A percentile compares a stretch with the other conserved stretches of the same genome.
Conservation (phyloP, 345 rosid genomes). For the Melaleuca alternifolia region DNA sequence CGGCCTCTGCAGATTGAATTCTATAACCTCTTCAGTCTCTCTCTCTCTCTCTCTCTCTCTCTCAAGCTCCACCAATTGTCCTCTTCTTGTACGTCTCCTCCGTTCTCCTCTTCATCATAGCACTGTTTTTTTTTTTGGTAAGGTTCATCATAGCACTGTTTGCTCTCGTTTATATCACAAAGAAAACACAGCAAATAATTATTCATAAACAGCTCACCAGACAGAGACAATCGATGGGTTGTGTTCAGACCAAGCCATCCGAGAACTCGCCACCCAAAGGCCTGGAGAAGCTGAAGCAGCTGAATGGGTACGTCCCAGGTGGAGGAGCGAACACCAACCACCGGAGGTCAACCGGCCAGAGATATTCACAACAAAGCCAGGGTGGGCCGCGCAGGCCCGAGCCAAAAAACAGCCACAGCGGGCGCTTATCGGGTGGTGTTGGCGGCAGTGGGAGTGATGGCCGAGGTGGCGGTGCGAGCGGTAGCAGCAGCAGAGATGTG, state of each 20-base stretch:
- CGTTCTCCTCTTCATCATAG: background rate
- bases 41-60: background rate
- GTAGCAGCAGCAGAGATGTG: conserved; percentile 1
- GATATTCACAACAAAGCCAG: background rate
- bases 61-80: conserved; percentile 15
- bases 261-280: conserved; percentile 22
- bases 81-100: background rate
- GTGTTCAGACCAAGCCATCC: conserved; percentile 35
- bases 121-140: too few species aligned
- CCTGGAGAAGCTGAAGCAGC: conserved; percentile 31
- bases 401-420: background rate
- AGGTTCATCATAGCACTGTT: background rate
- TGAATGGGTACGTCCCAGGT: conserved; percentile 24
- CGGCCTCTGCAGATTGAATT: conserved; percentile 15
- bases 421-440: background rate
- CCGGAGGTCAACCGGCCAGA: conserved; percentile 39
- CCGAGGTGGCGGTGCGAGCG: background rate
- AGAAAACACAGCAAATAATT: background rate
- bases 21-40: background rate
- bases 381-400: background rate
- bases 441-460: background rate
- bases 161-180: background rate
- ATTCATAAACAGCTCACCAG: background rate
- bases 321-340: conserved; percentile 1
- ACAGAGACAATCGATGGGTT: conserved; percentile 29